Percentiles rank a stretch among this genome's conserved stretches.
phyloP scores from a whole-genome alignment of 495 filamentous ascomycete genomes.

The Trichoderma gamsii region DNA sequence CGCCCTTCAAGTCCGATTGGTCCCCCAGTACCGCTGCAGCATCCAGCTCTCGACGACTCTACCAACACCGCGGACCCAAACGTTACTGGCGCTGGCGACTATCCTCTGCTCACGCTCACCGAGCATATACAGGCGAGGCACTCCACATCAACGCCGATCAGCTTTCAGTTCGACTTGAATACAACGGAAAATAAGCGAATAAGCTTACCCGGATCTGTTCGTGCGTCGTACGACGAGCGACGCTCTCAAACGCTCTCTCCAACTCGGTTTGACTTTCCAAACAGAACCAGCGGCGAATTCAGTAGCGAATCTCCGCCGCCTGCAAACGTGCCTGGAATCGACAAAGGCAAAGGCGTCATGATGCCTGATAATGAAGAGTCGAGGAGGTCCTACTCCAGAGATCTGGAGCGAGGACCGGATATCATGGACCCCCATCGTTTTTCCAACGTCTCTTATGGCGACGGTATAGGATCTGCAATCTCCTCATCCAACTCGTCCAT shows the following conservation, averaged over 20 bases:
- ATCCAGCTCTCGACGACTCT: slow-evolving; percentile 33
- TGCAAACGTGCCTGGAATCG: slow-evolving; percentile 8
- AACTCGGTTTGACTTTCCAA: slow-evolving; percentile 26
- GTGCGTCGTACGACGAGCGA: slow-evolving; percentile 44
- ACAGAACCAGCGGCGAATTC: slow-evolving; percentile 13
- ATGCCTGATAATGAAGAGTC: slow-evolving; percentile 27
- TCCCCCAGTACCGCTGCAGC: slow-evolving; percentile 42
- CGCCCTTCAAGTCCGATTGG: slow-evolving; percentile 43
- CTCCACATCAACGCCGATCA: slow-evolving; percentile 47
- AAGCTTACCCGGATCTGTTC: slow-evolving; percentile 56
- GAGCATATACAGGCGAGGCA: slow-evolving; percentile 57
- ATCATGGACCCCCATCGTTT: slow-evolving; percentile 26
- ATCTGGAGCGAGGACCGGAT: slow-evolving; percentile 46
- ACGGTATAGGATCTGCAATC: slow-evolving; percentile 43
- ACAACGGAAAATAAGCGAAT: slow-evolving; percentile 60
- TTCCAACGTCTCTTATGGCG: slow-evolving; percentile 34
- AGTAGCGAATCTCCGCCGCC: not conserved
- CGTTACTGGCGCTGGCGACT: slow-evolving; percentile 50
- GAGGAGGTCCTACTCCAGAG: slow-evolving; percentile 34
- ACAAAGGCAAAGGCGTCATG: slow-evolving; percentile 41
- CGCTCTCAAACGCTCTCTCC: slow-evolving; percentile 31
- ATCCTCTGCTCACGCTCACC: slow-evolving; percentile 63
- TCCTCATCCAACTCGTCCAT: slow-evolving; percentile 49
- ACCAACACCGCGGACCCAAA: slow-evolving; percentile 27
- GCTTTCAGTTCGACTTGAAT: slow-evolving; percentile 60